Base-by-base conservation (phyloP, 2,329 filamentous ascomycete species). In the Orbilia oligospora region DNA sequence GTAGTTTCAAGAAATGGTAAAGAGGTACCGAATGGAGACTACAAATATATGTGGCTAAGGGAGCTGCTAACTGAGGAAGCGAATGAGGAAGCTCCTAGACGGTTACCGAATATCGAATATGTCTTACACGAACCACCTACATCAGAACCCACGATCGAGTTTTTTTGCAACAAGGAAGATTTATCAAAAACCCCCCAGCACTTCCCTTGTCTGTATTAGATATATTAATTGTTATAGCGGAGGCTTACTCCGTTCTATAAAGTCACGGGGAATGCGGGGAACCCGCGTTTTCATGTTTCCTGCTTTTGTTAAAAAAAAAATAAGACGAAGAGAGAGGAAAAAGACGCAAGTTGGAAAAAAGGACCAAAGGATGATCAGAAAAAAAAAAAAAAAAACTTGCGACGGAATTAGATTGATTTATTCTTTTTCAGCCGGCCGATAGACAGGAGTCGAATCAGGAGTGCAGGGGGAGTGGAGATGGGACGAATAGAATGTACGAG, bases 401-500 rank as follows among this genome's bases (percentile, higher is more conserved):
- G 70, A 69, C 38, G 55, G 56, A 73, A 69, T 71, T 38, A 61
- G 64, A 63, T 44, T 66, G 63, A 24, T 70, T 76, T 64, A 71
- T 77, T 71, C 48, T 67, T 69, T 69, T 44, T 53, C 68, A 58
- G 20, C 49, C 58, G 38, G 53, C 67, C 67, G 73, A 77, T 22
- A 61, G 44, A 58, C n/a, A 30, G 18, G 41, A 78, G 55, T 78
- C 75, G 68, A 78, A 78, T 78, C 75, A 78, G 68, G 63, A 78
- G 75, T 72, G 75, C 75, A 78, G 75, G 38, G 72, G 36, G 38
- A 65, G 67, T 78, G 75, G 75, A 78, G 75, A 67, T 61, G 55
- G 55, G 55, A 61, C 55, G 33, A 61, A 44, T 56, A 61, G 14
- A 53, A 66, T 63, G 73, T 77, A 71, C 61, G 73, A 67, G 67